Evolutionary conservation across 2,329 filamentous ascomycete genomes (phyloP).

Genomic region (Monosporascus sp.): DNA sequence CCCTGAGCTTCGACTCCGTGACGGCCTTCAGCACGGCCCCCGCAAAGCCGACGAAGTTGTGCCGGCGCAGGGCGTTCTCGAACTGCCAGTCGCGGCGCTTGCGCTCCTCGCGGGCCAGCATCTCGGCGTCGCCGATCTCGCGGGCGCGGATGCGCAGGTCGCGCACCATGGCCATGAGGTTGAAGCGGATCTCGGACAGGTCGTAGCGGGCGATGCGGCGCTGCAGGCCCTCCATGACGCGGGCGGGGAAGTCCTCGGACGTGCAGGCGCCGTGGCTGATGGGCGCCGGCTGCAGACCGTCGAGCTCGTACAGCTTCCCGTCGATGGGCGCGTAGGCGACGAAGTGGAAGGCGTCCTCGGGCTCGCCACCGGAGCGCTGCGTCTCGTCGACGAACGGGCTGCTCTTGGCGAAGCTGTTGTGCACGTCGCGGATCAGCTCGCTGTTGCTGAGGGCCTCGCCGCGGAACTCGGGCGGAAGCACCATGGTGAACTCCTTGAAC

Average conservation of each 20-base stretch:
- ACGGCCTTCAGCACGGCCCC: constrained; percentile 87
- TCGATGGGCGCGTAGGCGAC: constrained; percentile 86
- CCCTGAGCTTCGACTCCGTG: constrained; percentile 64
- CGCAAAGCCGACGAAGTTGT: constrained; percentile 96
- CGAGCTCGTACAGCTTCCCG: constrained; percentile 83
- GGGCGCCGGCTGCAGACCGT: constrained; percentile 87
- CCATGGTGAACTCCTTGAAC: constrained; percentile 85
- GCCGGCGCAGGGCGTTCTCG: constrained; percentile 85
- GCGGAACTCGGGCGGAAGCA: constrained; percentile 68
- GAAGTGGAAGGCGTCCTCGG: constrained; percentile 95
- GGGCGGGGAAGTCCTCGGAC: constrained; percentile 65
- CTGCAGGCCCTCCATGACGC: constrained; percentile 82
- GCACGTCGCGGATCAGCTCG: constrained; percentile 68
- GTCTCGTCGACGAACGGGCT: constrained; percentile 94
- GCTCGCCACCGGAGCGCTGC: constrained; percentile 60
- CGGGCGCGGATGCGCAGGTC: constrained; percentile 72
- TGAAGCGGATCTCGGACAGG: constrained; percentile 85
- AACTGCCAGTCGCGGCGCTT: constrained; percentile 87
- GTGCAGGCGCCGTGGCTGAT: constrained; percentile 79
- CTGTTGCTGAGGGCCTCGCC: constrained; percentile 58
- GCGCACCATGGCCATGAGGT: constrained; percentile 84
- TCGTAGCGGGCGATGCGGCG: constrained; percentile 81
- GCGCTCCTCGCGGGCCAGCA: constrained; percentile 70
- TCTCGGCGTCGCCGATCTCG: constrained; percentile 77
- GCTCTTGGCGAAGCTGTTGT: constrained; percentile 85